Evolutionary conservation across 352 stramenopile genomes (phyloP), one percentile per base, ranked within the genome.

Genomic region (Phytophthora fragariaefolia): DNA sequence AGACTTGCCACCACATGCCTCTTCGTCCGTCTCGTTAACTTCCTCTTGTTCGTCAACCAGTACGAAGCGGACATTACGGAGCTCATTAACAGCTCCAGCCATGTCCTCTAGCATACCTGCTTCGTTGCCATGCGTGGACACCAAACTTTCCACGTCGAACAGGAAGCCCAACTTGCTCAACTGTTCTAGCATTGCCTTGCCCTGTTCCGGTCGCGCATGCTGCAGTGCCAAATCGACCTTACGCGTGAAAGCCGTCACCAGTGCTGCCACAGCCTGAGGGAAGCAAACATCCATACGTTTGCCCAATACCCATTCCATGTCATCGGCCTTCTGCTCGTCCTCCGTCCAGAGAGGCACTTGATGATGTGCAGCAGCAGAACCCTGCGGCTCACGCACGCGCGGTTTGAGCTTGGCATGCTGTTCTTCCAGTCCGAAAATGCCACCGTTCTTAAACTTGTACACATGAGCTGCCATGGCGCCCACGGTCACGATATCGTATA

Each of bases 381-480:
- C 80, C 8, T 73, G 76, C 9, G 73, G 32, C 42, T 91, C 85
- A 20, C 76, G 77, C n/a, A 79, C 74, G 2, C 84, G 82, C 8
- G 82, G 64, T 42, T 91, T 91, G 26, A 87, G 74, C 69, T 95
- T 95, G 5, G 74, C 63, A 26, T 88, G 79, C 51, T 92, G 83
- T 40, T 92, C 78, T 45, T 93, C 82, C 9, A 95, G 63, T 8
- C 82, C 82, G 6, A 93, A 79, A 46, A 96, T 86, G 12, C 88
- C 88, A 13, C 88, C 88, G 59, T 89, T 92, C 71, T 95, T 95
- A 58, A 96, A 96, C 59, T 96, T 95, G 73, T 95, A 94, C 43
- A 95, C 71, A 62, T 95, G 87, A 2, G 88, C 86, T 13, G 88
- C 88, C 85, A 96, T 94, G 17, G 88, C 88, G 4, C 88, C 88